Evolutionary conservation across 2,329 filamentous ascomycete genomes (phyloP).

Genomic region (Paradendryphiella salina): DNA sequence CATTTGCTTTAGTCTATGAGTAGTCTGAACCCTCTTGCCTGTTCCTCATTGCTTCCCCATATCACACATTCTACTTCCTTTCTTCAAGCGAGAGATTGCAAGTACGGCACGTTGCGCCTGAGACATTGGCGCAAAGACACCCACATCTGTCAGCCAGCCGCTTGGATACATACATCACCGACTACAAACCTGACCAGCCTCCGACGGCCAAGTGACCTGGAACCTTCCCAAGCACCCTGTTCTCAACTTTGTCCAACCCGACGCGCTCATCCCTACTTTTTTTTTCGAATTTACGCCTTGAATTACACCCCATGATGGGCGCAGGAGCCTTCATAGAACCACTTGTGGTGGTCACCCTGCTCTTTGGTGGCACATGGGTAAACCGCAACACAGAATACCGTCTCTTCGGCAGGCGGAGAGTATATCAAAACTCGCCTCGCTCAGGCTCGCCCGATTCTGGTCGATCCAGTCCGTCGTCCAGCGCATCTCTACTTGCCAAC

Average conservation of each 20-base stretch:
- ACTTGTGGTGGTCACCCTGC: constrained; percentile 62
- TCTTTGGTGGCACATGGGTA: constrained; percentile 65
- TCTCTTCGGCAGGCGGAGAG: constrained; percentile 37
- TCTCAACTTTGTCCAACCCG: neutral
- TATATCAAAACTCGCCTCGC: constrained; percentile 30
- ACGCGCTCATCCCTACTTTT: neutral
- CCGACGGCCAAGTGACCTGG: neutral
- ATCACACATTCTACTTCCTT: neutral
- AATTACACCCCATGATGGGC: constrained; percentile 51
- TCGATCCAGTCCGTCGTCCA: constrained; percentile 46
- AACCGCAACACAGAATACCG: constrained; percentile 56
- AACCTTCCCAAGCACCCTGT: neutral
- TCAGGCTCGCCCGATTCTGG: constrained; percentile 50
- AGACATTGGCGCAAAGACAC: neutral
- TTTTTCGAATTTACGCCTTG: neutral
- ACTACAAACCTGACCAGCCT: neutral
- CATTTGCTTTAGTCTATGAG: neutral
- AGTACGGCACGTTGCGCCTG: constrained; percentile 2
- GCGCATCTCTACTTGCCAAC: constrained; percentile 48
- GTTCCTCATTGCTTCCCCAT: neutral
- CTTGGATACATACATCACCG: neutral
- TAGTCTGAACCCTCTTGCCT: constrained; percentile 2
- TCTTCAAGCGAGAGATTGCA: neutral
- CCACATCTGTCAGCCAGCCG: neutral
- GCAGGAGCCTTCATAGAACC: constrained; percentile 63